Base-by-base conservation (phyloP, 805 yeast species). In the Candida hispaniensis region DNA sequence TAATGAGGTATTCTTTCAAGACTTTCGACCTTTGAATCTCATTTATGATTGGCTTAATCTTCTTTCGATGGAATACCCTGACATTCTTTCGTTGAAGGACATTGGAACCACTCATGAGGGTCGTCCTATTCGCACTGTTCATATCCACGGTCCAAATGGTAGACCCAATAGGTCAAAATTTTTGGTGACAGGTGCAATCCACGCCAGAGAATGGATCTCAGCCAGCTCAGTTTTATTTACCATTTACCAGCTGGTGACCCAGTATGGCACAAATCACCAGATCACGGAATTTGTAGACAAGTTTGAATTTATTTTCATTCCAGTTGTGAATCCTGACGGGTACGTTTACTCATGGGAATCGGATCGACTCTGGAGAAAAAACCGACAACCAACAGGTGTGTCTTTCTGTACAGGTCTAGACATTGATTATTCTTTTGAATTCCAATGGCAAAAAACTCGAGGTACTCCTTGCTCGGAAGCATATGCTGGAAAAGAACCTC, bases 241-340 rank as follows among this genome's bases (percentile, higher is more conserved):
- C 3, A 47, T 75, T 13, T 61, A 61, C 49, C 55, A 63, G 52
- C 42, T 81, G 41, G 48, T 73, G 30, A 51, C 59, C 9, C 24
- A 26, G 18, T 19, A 32, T 13, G 27, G 29, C 14, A 4, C 45
- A 0, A 54, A 51, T 11, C 51, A 49, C 18, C 60, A 63, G 30
- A 71, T 66, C 39, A 60, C 61, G 4, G 55, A 54, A 18, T 72
- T 61, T 41, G 55, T 82, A 41, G 60, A 73, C 28, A 58, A 71
- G 27, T 54, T 81, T 40, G 88, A 82, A 48, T 79, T 79, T 47
- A 53, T 80, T 19, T 73, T 85, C 44, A 65, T 83, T 18, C 96
- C 96, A 0, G 80, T 82, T 8, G 69, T 75, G 55, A 85, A 85
- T 50, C 94, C 94, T 1, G 96, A 85, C 56, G 96, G 96, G 0